Percentiles rank a stretch among this genome's conserved stretches.
Conservation (phyloP, 352 stramenopile species). For the Phytophthora cactorum region DNA sequence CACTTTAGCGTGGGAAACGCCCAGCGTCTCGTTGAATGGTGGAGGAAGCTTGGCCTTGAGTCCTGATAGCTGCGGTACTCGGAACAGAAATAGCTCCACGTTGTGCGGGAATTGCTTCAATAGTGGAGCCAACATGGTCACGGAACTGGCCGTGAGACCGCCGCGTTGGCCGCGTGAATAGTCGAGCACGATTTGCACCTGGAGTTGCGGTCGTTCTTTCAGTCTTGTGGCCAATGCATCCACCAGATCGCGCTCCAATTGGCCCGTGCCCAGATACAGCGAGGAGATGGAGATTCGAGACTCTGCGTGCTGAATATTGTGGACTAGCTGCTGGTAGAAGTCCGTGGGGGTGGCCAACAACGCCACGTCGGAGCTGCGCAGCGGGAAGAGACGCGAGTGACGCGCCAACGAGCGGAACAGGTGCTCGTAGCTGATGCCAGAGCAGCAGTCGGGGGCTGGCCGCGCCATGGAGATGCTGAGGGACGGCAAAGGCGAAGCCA, state of each 20-base stretch:
- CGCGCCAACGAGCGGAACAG: conserved; percentile 59
- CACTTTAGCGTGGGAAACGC: conserved; percentile 85
- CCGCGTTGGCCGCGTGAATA: conserved; percentile 73
- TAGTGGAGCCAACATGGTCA: conserved; percentile 63
- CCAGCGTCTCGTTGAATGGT: conserved; percentile 85
- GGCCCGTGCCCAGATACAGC: conserved; percentile 74
- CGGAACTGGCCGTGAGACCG: conserved; percentile 50
- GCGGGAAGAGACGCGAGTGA: conserved; percentile 67
- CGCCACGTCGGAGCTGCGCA: conserved; percentile 55
- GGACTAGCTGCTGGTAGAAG: conserved; percentile 72
- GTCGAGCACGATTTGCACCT: conserved; percentile 75
- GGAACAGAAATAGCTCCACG: conserved; percentile 70
- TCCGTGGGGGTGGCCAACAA: conserved; percentile 55
- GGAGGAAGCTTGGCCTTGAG: conserved; percentile 65
- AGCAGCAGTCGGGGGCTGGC: neutral
- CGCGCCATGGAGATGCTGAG: no score
- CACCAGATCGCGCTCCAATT: conserved; percentile 57
- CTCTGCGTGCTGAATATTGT: conserved; percentile 60
- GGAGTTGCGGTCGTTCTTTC: conserved; percentile 44
- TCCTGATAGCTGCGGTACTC: conserved; percentile 72
- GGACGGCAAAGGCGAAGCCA: no score
- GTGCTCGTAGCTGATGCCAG: conserved; percentile 42
- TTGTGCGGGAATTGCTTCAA: conserved; percentile 56
- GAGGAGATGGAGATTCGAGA: conserved; percentile 67
- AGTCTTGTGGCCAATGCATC: conserved; percentile 46